Base-by-base conservation (phyloP, 2,329 filamentous ascomycete genomes). In the Ophiobolus disseminans region DNA sequence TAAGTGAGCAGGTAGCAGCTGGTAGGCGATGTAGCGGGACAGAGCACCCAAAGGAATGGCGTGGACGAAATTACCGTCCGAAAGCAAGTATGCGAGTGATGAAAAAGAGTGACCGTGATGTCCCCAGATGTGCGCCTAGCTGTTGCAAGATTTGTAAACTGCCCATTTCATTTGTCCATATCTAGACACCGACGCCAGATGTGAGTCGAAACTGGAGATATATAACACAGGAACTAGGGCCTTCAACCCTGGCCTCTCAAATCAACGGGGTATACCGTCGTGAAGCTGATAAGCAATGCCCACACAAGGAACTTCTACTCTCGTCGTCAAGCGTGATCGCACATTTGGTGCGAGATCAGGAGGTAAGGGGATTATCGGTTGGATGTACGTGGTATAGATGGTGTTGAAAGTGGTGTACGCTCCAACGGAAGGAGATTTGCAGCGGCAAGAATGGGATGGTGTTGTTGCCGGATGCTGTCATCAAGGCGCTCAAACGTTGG, bases 251-350 rank as follows among this genome's bases (percentile, higher is more conserved):
- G 25, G 30, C 34, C 42, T 40, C 22, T 46, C 50, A 45, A 56
- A n/a, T 43, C 55, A 57, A 55, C 51, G 47, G 45, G 49, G 54
- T 66, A 55, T 62, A 60, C 58, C 54, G 55, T 35, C 31, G 42
- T 45, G 32, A 34, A 34, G n/a, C 34, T 35, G 21, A 30, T 51
- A 62, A 60, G 57, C 50, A 49, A 48, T 45, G 52, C 50, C 28
- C 50, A 54, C 49, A 43, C 50, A 53, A 55, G 48, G 56, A 51
- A 54, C 45, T 57, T 62, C 58, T 68, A 56, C 59, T 68, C 64
- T 58, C 55, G 46, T 69, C 65, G 57, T 69, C 60, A 68, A 59
- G 55, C 65, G 55, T 69, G 47, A 57, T 60, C 50, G 59, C 63
- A 62, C 62, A 48, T 40, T 53, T 60, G 57, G 55, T 57, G 53